phyloP scores from a whole-genome alignment of 2,329 filamentous ascomycete genomes.

The Ophiostoma montium region DNA sequence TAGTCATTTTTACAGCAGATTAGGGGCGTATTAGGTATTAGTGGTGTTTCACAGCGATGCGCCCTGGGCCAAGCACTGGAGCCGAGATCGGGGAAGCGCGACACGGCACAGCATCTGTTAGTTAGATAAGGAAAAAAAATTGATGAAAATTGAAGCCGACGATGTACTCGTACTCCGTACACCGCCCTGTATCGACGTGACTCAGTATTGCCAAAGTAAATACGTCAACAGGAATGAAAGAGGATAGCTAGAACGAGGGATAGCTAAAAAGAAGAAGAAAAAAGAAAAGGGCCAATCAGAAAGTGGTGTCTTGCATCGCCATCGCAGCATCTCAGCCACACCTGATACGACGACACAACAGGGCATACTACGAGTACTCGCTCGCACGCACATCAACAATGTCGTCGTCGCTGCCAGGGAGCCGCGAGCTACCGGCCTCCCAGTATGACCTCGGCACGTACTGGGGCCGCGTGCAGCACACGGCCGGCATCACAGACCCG shows the following conservation, averaged over 20 bases:
- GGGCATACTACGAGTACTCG: too few relatives aligned
- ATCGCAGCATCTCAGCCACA: neutral
- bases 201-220: neutral
- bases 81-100: too few relatives aligned
- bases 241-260: too few relatives aligned
- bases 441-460: constrained; percentile 89
- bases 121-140: neutral
- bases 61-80: too few relatives aligned
- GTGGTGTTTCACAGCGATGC: too few relatives aligned
- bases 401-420: constrained; percentile 52
- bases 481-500: constrained; percentile 81
- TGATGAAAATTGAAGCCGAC: neutral
- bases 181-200: neutral
- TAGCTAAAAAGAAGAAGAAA: neutral
- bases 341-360: too few relatives aligned
- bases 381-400: constrained; percentile 24
- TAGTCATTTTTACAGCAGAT: too few relatives aligned
- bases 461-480: constrained; percentile 85
- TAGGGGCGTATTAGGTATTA: too few relatives aligned
- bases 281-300: neutral
- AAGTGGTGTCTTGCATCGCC: neutral
- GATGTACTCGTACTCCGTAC: neutral
- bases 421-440: constrained; percentile 75
- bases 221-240: neutral
- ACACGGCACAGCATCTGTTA: too few relatives aligned